These are phyloP conservation scores for Aspergillus taichungensis DNA, from an alignment of 495 filamentous ascomycete genomes.

Conservation along the genomic window DNA sequence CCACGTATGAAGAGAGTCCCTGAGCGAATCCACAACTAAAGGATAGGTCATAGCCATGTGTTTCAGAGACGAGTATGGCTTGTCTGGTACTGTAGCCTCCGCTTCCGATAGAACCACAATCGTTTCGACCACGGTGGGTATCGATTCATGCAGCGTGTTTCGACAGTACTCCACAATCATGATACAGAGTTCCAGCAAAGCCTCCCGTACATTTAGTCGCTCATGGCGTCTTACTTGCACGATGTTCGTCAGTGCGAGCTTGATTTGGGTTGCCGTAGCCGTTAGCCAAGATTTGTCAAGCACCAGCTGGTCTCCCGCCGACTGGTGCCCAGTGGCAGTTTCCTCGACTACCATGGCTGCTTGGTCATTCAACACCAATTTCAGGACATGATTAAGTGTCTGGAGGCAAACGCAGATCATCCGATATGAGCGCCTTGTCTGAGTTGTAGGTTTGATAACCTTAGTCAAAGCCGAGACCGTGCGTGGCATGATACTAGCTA, in stretches of 20 bases:
- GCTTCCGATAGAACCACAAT: slow-evolving; percentile 61
- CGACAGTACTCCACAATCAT: slow-evolving; percentile 69
- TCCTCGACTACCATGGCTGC: slow-evolving; percentile 11
- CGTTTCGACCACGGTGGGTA: slow-evolving; percentile 68
- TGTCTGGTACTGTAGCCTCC: slow-evolving; percentile 30
- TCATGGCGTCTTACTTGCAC: slow-evolving; percentile 71
- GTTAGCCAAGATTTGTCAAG: slow-evolving; percentile 63
- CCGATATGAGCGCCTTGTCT: slow-evolving; percentile 52
- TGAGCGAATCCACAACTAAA: slow-evolving; percentile 57
- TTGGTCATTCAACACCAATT: slow-evolving; percentile 56
- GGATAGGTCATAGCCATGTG: slow-evolving; percentile 56
- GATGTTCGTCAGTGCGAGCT: slow-evolving; percentile 72
- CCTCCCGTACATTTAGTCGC: slow-evolving; percentile 57
- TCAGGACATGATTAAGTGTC: slow-evolving; percentile 50
- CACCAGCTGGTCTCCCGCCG: slow-evolving; percentile 25
- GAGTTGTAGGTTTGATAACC: slow-evolving; percentile 58
- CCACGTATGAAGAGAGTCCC: slow-evolving; percentile 71
- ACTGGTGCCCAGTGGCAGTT: slow-evolving; percentile 10
- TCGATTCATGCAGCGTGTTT: slow-evolving; percentile 60
- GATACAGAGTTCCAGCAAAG: slow-evolving; percentile 61
- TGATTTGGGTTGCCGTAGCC: slow-evolving; percentile 74
- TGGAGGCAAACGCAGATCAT: slow-evolving; percentile 55
- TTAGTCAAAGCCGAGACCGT: slow-evolving; percentile 76
- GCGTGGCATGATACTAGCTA: slow-evolving; percentile 80
- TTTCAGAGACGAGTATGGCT: slow-evolving; percentile 38